Evolutionary conservation across 768 basidiomycete species (phyloP), one percentile per base, ranked within the genome.

Genomic region (Jaapia argillacea): DNA sequence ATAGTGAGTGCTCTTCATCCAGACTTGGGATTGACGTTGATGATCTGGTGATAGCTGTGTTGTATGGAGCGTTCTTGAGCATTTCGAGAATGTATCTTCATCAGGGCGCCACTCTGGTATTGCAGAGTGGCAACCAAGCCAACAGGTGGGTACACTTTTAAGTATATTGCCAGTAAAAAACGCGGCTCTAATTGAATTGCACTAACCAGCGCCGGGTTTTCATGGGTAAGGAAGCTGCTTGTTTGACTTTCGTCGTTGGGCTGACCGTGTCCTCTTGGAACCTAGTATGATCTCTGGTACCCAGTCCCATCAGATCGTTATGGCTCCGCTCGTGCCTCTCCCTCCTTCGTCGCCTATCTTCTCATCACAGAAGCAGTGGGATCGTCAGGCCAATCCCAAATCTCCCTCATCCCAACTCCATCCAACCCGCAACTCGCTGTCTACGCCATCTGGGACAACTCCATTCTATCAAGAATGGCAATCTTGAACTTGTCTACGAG

Each of bases 221-320:
- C 54, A 13, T 56, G 55, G 51, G 54, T 51, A 44, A 4, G 43
- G 13, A 44, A 16, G 31, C 16, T 33, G 24, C 33, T 36, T 42
- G 26, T 41, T 42, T n/a, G 16, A 16, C n/a, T n/a, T 28, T 26
- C 24, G 2, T 22, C 22, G 33, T 25, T 20, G 16, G 23, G 16
- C 16, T 22, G 20, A n/a, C 37, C 22, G 7, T 10, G 13, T 10
- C 10, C 10, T 38, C 37, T 21, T 38, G 10, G 40, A 35, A 50
- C 38, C 40, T 48, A 60, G 59, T 62, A 60, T 44, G 59, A 62
- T 42, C 51, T 59, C 14, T 61, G 60, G 55, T 61, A 59, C 51
- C 59, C 61, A 2, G 41, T 49, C 24, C 48, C 51, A 2, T 46
- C 55, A 0, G 53, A 50, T 7, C 54, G 57, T 14, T 59, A 53